Base-by-base conservation (phyloP, 2,329 filamentous ascomycete species). In the Colletotrichum lupini region DNA sequence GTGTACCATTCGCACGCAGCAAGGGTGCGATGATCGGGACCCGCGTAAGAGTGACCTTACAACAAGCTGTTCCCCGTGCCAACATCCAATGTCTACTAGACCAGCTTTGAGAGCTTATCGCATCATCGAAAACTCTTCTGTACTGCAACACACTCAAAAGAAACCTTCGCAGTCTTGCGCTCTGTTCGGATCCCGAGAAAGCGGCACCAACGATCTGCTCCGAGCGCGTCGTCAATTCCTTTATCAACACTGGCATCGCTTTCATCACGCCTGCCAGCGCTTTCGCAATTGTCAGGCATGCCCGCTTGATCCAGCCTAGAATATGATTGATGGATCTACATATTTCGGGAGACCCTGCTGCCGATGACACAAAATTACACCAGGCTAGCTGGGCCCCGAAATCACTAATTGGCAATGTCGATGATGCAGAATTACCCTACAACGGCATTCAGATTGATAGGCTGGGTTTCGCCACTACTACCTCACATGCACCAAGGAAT, bases 281-380 rank as follows among this genome's bases (percentile, higher is more conserved):
- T 57, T 35, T 30, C 32, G 24, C 64, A 46, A 46, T 37, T 57
- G 32, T 35, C 56, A 28, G 42, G 49, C 63, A 68, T 19, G 19
- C 37, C 28, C 24, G 28, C 49, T 28, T 24, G 57, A 68, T 52
- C 49, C 52, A 22, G 64, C 52, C 32, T 58, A 53, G 49, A 6
- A 32, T 46, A 16, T 26, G 5, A 9, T 22, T 19, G 32, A 49
- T 68, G 52, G 64, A 68, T 42, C 65, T 68, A 19, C 35, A 26
- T 9, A 16, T 49, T 55, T 57, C 37, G 24, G 69, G 57, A 63
- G 52, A 28, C 65, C 24, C 57, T 30, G 37, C 49, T 61, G 24
- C 58, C 69, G 58, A 68, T 30, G 49, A 46, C 46, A 28, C 28
- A 63, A 26, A 68, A 56, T 68, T 52, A 72, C 65, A 26, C 46